Percentiles rank a stretch among this genome's conserved stretches.
These are phyloP conservation scores for Aotearoamyces nothofagi DNA, from an alignment of 2,329 filamentous ascomycete species.

Conservation along the genomic window DNA sequence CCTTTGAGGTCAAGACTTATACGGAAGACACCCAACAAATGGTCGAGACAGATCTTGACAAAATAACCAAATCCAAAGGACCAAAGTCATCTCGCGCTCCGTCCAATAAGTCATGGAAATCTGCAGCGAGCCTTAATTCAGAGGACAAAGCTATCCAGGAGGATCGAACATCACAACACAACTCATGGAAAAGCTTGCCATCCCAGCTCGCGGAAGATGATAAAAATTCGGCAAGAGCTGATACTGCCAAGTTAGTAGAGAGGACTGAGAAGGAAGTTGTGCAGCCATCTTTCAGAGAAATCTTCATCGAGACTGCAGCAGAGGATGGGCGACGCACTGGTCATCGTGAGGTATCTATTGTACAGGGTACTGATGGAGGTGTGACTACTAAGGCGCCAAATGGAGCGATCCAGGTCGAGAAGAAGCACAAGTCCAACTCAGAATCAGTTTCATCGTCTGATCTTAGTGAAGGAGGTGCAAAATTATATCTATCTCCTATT, in stretches of 20 bases:
- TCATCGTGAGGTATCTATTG: too few species aligned
- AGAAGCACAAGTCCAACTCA: too few species aligned
- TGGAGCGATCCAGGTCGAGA: conserved; percentile 1
- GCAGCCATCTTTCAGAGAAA: conserved; percentile 14
- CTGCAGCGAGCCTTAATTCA: too few species aligned
- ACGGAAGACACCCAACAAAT: conserved; percentile 63
- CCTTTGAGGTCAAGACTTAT: conserved; percentile 58
- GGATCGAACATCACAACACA: conserved; percentile 4
- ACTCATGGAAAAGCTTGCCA: conserved; percentile 13
- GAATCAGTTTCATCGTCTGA: too few species aligned
- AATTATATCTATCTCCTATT: too few species aligned
- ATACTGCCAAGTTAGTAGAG: conserved; percentile 3
- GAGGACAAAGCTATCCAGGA: conserved; percentile 1
- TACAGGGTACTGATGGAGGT: too few species aligned
- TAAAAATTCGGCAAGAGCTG: conserved; percentile 9
- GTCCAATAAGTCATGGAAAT: too few species aligned
- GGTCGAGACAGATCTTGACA: conserved; percentile 73
- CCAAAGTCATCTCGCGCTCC: too few species aligned
- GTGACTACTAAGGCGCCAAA: too few species aligned
- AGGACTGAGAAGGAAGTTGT: conserved; percentile 4
- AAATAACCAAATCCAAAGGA: conserved; percentile 7
- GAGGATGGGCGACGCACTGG: conserved; percentile 15
- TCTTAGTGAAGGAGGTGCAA: too few species aligned
- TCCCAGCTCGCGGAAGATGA: conserved; percentile 12
- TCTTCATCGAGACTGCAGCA: conserved; percentile 17